A percentile compares a stretch with the other conserved stretches of the same genome.
Conservation (phyloP, 2,329 filamentous ascomycete genomes). For the Botrytis porri region DNA sequence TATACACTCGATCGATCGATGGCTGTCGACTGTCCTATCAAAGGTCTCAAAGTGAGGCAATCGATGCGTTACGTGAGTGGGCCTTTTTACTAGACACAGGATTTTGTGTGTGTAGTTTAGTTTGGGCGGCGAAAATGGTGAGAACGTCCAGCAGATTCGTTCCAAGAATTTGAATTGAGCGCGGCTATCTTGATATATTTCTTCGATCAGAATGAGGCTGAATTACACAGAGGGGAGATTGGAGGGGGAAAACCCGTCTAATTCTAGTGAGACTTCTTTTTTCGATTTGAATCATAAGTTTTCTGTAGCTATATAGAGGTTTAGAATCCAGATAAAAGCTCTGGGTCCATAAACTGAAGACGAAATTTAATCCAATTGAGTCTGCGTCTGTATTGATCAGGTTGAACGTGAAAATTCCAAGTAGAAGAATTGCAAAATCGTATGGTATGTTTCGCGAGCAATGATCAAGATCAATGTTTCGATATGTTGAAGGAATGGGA, state of each 20-base stretch:
- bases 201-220: constrained; percentile 9
- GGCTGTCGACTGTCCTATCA: constrained; percentile 15
- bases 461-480: neutral
- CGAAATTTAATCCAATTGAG: neutral
- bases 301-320: neutral
- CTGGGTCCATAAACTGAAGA: neutral
- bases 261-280: constrained; percentile 14
- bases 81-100: neutral
- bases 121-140: neutral
- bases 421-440: neutral
- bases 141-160: neutral
- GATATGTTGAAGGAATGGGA: constrained; percentile 5
- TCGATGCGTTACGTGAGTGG: constrained; percentile 11
- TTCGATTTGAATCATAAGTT: constrained; percentile 1
- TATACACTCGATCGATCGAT: constrained; percentile 16
- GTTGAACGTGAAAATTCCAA: neutral
- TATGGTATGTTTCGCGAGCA: neutral
- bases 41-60: constrained; percentile 16
- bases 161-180: neutral
- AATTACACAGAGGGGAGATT: constrained; percentile 17
- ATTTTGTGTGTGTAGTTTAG: neutral
- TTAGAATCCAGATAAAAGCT: constrained; percentile 2
- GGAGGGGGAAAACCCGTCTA: neutral
- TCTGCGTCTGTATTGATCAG: neutral
- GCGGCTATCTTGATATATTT: constrained; percentile 6